Conservation (phyloP, 495 filamentous ascomycete genomes). For the Xylaria flabelliformis region DNA sequence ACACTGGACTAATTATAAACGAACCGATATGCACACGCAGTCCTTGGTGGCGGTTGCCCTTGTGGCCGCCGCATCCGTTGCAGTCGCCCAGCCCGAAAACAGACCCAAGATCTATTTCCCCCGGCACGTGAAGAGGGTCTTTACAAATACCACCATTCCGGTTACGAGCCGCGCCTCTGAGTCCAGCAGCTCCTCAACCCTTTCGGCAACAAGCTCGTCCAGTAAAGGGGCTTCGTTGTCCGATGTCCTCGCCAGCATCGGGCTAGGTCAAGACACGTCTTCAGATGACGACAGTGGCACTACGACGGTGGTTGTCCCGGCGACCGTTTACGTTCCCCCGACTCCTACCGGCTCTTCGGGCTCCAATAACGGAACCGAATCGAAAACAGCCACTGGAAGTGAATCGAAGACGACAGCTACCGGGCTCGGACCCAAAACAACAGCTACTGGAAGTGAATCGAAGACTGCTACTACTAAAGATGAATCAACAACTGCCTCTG, state of each 20-base stretch:
- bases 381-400: constrained; percentile 13
- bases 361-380: constrained; percentile 25
- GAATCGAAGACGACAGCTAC: constrained; percentile 31
- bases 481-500: neutral
- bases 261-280: constrained; percentile 1
- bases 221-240: constrained; percentile 43
- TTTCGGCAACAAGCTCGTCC: constrained; percentile 31
- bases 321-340: constrained; percentile 21
- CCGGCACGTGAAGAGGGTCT: constrained; percentile 63
- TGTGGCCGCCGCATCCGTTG: constrained; percentile 58
- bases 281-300: constrained; percentile 14
- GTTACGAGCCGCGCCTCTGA: constrained; percentile 40
- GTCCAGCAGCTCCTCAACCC: constrained; percentile 29
- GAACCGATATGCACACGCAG: constrained; percentile 53
- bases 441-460: constrained; percentile 17
- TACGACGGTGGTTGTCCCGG: constrained; percentile 19
- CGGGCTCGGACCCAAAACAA: constrained; percentile 17
- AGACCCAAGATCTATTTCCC: constrained; percentile 66
- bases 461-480: constrained; percentile 21
- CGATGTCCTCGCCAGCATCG: constrained; percentile 38
- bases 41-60: constrained; percentile 59
- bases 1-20: constrained; percentile 34
- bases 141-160: constrained; percentile 54
- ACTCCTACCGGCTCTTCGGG: constrained; percentile 12
- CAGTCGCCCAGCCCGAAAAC: constrained; percentile 48